These are phyloP conservation scores for Malus orientalis DNA, from an alignment of 306 rosid species.

Conservation along the genomic window DNA sequence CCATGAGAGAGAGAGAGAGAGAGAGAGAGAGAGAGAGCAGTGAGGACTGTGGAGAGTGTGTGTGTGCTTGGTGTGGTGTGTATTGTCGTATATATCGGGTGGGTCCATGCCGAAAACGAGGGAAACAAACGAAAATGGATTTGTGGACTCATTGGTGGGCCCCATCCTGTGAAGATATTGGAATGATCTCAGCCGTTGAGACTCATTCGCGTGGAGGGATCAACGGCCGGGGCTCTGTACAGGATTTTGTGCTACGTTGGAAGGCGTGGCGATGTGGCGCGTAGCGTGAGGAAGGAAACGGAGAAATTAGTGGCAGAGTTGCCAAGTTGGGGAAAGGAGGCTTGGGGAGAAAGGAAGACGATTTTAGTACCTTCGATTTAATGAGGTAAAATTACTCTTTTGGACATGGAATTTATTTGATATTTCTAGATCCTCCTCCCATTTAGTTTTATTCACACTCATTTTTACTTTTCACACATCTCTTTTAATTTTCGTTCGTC, in stretches of 20 bases:
- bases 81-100: not conserved
- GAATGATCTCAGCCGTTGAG: not conserved
- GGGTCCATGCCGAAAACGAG: not conserved
- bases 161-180: not conserved
- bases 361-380: not conserved
- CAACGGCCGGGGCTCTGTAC: not conserved
- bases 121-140: not conserved
- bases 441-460: not conserved
- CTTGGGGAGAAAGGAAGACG: not conserved
- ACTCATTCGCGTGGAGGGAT: not conserved
- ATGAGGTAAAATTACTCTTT: not conserved
- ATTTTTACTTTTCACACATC: no score
- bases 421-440: not conserved
- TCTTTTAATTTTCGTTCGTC: no score
- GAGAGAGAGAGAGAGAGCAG: not conserved
- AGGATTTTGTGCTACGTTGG: not conserved
- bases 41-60: not conserved
- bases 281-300: not conserved
- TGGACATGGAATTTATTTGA: not conserved
- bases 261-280: not conserved
- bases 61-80: not conserved
- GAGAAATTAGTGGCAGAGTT: not conserved
- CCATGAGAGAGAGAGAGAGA: constrained; percentile 9
- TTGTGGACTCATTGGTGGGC: not conserved
- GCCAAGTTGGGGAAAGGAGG: not conserved